Conservation (phyloP, 441 rosid genomes). For the Francoa sonchifolia region DNA sequence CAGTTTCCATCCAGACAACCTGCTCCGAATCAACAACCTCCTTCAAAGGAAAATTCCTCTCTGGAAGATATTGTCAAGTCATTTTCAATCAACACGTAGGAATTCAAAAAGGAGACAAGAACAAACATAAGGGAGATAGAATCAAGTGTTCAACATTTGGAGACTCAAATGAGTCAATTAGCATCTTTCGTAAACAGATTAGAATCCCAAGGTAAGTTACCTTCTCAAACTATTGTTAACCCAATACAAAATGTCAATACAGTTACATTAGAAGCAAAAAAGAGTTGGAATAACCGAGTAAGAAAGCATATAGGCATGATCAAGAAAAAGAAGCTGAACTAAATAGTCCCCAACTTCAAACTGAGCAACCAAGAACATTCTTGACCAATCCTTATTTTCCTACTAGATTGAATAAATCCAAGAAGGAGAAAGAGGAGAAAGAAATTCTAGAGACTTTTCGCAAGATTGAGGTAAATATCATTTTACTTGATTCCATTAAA, state of each 20-base stretch:
- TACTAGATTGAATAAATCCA: too few relatives aligned
- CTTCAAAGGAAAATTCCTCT: not conserved
- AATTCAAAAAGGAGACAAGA: not conserved
- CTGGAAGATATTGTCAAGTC: slow-evolving; percentile 2
- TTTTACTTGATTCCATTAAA: not conserved
- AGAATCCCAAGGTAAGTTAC: not conserved
- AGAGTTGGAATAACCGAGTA: not conserved
- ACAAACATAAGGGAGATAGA: not conserved
- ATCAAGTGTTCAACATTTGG: not conserved
- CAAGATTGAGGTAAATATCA: not conserved
- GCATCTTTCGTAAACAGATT: not conserved
- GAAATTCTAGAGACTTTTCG: slow-evolving; percentile 5
- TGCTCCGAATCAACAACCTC: too few relatives aligned
- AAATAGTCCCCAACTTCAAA: too few relatives aligned
- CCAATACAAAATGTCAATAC: not conserved
- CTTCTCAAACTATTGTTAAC: too few relatives aligned
- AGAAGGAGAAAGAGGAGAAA: too few relatives aligned
- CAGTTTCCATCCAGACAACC: too few relatives aligned
- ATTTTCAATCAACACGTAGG: not conserved
- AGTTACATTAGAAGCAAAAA: not conserved
- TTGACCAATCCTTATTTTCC: too few relatives aligned
- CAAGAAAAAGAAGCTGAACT: too few relatives aligned
- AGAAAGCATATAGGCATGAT: too few relatives aligned
- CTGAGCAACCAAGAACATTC: too few relatives aligned
- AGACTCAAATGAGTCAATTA: not conserved